phyloP scores from a whole-genome alignment of 2,329 filamentous ascomycete species.

The Massarina eburnea region DNA sequence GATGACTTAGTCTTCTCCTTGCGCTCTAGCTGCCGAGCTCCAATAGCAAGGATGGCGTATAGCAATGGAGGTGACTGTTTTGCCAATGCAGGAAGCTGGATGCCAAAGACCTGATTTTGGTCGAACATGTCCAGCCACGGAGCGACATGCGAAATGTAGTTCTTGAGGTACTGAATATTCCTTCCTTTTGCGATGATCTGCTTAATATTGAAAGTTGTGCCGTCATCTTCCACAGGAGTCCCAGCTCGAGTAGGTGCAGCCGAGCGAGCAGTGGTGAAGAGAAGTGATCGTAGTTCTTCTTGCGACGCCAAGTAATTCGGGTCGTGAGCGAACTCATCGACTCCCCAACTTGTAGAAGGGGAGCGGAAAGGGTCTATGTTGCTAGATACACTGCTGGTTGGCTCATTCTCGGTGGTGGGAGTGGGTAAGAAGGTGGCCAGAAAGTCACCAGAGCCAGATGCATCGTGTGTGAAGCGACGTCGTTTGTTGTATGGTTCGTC shows the following conservation, averaged over 20 bases:
- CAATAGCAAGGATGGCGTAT: constrained; percentile 55
- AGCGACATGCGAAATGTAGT: constrained; percentile 32
- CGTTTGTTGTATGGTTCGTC: constrained; percentile 14
- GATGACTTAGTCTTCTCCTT: constrained; percentile 44
- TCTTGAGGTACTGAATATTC: constrained; percentile 30
- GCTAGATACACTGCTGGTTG: constrained; percentile 5
- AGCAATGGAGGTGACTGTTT: constrained; percentile 48
- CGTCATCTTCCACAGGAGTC: constrained; percentile 19
- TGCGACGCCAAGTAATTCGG: constrained; percentile 32
- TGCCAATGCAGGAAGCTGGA: constrained; percentile 52
- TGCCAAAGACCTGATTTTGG: constrained; percentile 51
- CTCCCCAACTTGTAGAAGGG: constrained; percentile 25
- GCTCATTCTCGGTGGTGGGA: not conserved
- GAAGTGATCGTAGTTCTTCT: constrained; percentile 27
- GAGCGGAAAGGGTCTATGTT: constrained; percentile 25
- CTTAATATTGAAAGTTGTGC: constrained; percentile 17
- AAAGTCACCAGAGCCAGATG: constrained; percentile 6
- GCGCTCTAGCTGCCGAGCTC: constrained; percentile 54
- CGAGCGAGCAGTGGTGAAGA: constrained; percentile 33
- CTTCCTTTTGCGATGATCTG: constrained; percentile 22
- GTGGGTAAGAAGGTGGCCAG: constrained; percentile 7
- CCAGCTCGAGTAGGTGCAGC: constrained; percentile 26
- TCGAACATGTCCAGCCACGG: constrained; percentile 57
- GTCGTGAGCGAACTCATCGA: constrained; percentile 31
- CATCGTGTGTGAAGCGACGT: constrained; percentile 10